phyloP scores from a whole-genome alignment of 2,329 filamentous ascomycete genomes.

The Emmonsiellopsis sp. region DNA sequence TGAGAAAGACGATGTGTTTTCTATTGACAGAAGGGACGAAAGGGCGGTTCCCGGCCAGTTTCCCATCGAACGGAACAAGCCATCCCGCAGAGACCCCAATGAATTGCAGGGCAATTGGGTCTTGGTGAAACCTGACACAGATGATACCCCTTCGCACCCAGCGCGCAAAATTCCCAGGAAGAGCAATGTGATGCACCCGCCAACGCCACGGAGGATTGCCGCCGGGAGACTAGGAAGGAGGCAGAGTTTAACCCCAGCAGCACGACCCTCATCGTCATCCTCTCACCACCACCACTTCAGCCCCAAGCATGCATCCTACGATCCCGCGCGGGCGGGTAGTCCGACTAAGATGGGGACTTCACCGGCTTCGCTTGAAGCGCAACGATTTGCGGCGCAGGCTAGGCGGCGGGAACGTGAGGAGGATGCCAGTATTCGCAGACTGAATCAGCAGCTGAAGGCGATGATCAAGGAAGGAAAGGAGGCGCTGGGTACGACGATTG shows the following conservation, averaged over 20 bases:
- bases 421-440: constrained; percentile 67
- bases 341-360: constrained; percentile 22
- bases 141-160: constrained; percentile 11
- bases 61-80: constrained; percentile 33
- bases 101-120: constrained; percentile 47
- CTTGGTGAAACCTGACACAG: constrained; percentile 41
- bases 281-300: background rate
- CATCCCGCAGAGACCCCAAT: constrained; percentile 2
- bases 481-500: constrained; percentile 67
- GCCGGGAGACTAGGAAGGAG: constrained; percentile 5
- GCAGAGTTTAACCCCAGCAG: constrained; percentile 11
- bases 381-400: constrained; percentile 62
- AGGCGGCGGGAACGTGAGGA: constrained; percentile 66
- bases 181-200: constrained; percentile 6
- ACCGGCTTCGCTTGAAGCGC: constrained; percentile 51
- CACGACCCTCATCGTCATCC: constrained; percentile 6
- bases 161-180: constrained; percentile 6
- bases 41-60: constrained; percentile 46
- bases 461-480: constrained; percentile 87
- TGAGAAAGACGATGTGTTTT: constrained; percentile 20
- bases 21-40: constrained; percentile 3
- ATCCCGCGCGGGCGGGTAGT: constrained; percentile 16
- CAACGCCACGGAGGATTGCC: constrained; percentile 6
- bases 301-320: constrained; percentile 8
- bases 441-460: constrained; percentile 69